Evolutionary conservation across 768 basidiomycete genomes (phyloP), one percentile per base, ranked within the genome.

Genomic region (Leccinum uliginosum): DNA sequence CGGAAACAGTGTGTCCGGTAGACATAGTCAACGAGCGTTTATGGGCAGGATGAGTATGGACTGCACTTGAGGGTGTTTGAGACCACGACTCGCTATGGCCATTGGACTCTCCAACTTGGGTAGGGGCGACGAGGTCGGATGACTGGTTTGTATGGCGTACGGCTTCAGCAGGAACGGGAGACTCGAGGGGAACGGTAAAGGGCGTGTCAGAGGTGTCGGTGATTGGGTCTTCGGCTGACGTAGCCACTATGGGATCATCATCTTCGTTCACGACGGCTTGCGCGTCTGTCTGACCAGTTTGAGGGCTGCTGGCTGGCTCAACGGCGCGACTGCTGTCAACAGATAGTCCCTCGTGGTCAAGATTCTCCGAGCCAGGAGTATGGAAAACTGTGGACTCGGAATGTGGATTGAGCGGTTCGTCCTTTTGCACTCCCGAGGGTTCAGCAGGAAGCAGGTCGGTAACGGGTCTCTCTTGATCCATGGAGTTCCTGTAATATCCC

Each of bases 1-100:
- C 80, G 2, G 90, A 92, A 43, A 92, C 87, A 8, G 81, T 85
- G 63, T 83, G 80, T 6, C 90, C 89, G 67, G 78, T 83, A 59
- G 83, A 83, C 54, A 85, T 78, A 45, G 84, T 85, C 65, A 85
- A 68, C 5, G 85, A 84, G 46, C 82, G 78, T 61, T 71, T 79
- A 62, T 85, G 84, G 45, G 65, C n/a, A 9, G 66, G 45, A 43
- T 71, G 59, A 24, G 64, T 53, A 48, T 54, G 54, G 40, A 27
- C n/a, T 32, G 55, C 47, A 32, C 56, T 58, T 24, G 61, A 56
- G 9, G 72, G 65, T 21, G 67, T 65, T 24, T 65, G 59, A 21
- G 67, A 51, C 34, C 27, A 53, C 17, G 56, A 23, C 19, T 62
- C 62, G 43, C 48, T 46, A 45, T 57, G 55, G 7, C 55, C 63